Base-by-base conservation (phyloP, 257 asterid species). In the Solanum neorickii region DNA sequence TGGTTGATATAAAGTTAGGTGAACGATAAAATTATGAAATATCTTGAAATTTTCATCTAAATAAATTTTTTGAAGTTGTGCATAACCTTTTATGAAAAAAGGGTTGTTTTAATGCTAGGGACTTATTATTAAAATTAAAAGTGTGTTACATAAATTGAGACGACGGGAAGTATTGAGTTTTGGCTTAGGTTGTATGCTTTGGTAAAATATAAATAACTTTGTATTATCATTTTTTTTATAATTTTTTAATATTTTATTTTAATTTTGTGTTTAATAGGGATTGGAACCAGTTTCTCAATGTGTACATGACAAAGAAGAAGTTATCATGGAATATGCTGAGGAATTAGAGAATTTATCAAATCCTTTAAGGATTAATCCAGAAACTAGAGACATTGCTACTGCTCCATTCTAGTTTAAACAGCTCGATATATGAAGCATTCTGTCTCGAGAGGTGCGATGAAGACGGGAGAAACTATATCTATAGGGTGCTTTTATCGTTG, bases 281-380 rank as follows among this genome's bases (percentile, higher is more conserved):
- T 56, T 92, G 62, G 87, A 87, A 80, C 94, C 96, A 1, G 92
- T 92, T 44, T 92, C 76, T 62, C 68, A 66, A 5, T 85, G 92
- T 23, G 90, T 77, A 35, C 87, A 23, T 39, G 84, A 65, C 12
- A 84, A 83, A 21, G 83, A 46, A 4, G 87, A 46, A 1, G 49
- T 27, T 6, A 16, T 75, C n/a, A 41, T 20, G 4, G 74, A 12
- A 2, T 56, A 41, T 1, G 72, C 65, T 1, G 89, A 84, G 0
- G 52, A 74, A 7, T 56, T n/a, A 5, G n/a, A 8, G 2, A 47
- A 21, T 27, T 31, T 29, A 29, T 21, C 37, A 20, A 69, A 35
- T 87, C 46, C 18, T 52, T 12, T 44, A 20, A 42, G 62, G n/a
- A 14, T 25, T 75, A 7, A 13, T 78, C 2, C 46, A 27, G 25